phyloP scores from a whole-genome alignment of 1,284 basidiomycete genomes.

The Polyporus tsugae region DNA sequence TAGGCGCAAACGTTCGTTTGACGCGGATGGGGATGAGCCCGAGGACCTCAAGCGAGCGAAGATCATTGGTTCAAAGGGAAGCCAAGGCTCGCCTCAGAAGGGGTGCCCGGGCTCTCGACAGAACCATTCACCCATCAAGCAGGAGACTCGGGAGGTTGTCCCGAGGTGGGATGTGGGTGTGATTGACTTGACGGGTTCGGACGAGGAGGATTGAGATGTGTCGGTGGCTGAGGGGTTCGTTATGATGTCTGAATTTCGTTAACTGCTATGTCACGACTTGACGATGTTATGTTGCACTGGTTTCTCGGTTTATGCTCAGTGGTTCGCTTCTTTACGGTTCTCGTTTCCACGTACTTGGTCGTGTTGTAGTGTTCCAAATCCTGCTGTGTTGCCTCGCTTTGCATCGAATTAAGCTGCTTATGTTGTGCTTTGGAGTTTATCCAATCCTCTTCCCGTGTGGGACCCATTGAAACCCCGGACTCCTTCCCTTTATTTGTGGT shows the following conservation, averaged over 20 bases:
- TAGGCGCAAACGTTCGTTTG: not conserved
- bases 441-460: not conserved
- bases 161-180: not conserved
- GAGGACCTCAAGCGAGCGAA: not conserved
- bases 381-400: not conserved
- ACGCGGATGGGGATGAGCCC: not conserved
- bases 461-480: not conserved
- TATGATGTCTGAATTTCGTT: not conserved
- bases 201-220: not conserved
- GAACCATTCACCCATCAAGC: not conserved
- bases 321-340: not conserved
- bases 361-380: not conserved
- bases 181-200: slow-evolving; percentile 1
- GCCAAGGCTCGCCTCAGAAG: not conserved
- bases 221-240: not conserved
- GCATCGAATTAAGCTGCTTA: not conserved
- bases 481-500: not conserved
- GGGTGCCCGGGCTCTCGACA: not conserved
- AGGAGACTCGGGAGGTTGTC: not conserved
- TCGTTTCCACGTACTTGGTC: not conserved
- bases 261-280: not conserved
- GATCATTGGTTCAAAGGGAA: not conserved
- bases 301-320: not conserved
- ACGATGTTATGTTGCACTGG: not conserved
- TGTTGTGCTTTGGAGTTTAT: too few relatives aligned